Conservation (phyloP, 2,329 filamentous ascomycete species). For the Alternaria burnsii region DNA sequence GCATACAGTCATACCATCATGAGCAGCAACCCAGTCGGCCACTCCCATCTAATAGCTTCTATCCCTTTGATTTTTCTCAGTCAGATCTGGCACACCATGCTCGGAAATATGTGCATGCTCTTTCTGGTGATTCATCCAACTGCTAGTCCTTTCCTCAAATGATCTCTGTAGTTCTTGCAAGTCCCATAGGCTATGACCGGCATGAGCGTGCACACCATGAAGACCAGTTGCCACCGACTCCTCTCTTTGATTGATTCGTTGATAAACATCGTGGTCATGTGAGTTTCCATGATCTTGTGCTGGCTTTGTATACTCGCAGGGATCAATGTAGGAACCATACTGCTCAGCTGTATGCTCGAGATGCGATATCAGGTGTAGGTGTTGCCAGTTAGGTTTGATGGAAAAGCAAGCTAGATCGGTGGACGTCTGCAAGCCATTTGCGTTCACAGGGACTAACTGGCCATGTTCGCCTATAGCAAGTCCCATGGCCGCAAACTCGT, state of each 20-base stretch:
- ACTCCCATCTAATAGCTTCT: conserved; percentile 19
- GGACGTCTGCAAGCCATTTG: conserved; percentile 11
- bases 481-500: conserved; percentile 23
- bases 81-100: conserved; percentile 27
- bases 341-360: conserved; percentile 36
- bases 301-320: not conserved
- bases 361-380: conserved; percentile 28
- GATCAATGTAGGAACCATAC: conserved; percentile 13
- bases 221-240: conserved; percentile 23
- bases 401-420: conserved; percentile 27
- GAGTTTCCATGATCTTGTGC: conserved; percentile 9
- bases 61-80: conserved; percentile 32
- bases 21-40: not conserved
- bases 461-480: conserved; percentile 22
- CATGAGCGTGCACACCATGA: conserved; percentile 18
- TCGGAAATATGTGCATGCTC: conserved; percentile 18
- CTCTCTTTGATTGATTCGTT: conserved; percentile 6
- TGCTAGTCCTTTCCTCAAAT: conserved; percentile 38
- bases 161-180: conserved; percentile 38
- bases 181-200: conserved; percentile 34
- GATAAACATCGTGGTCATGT: conserved; percentile 4
- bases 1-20: conserved; percentile 1
- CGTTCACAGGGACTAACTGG: conserved; percentile 21
- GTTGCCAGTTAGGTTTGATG: conserved; percentile 34
- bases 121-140: conserved; percentile 10